Conservation (phyloP, 257 asterid genomes). For the Leonotis leonurus region DNA sequence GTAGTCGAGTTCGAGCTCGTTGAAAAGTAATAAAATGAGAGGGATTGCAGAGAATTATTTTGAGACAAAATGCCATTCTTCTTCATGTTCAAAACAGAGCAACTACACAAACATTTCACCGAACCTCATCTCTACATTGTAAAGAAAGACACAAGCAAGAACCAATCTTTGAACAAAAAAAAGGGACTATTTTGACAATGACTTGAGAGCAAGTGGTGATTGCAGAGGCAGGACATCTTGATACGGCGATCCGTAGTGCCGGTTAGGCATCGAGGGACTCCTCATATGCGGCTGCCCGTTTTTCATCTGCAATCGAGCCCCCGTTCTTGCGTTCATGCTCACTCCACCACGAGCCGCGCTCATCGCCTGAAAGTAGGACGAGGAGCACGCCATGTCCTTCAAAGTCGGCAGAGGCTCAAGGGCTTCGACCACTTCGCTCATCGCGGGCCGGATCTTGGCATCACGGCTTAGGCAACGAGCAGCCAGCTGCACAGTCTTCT, state of each 20-base stretch:
- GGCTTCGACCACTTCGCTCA: conserved; percentile 69
- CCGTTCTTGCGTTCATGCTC: conserved; percentile 22
- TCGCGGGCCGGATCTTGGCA: conserved; percentile 56
- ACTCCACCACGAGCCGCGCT: conserved; percentile 29
- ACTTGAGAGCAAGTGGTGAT: conserved; percentile 37
- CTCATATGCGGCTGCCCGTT: conserved; percentile 37
- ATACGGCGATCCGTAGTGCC: conserved; percentile 37
- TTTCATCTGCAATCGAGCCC: conserved; percentile 25
- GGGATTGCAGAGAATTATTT: background rate
- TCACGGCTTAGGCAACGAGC: conserved; percentile 67
- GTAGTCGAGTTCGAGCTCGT: too few species aligned
- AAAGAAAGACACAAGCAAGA: background rate
- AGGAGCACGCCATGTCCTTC: conserved; percentile 53
- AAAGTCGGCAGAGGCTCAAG: conserved; percentile 49
- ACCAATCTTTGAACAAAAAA: conserved; percentile 1
- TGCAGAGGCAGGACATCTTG: conserved; percentile 26
- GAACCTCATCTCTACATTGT: conserved; percentile 9
- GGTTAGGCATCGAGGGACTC: conserved; percentile 39
- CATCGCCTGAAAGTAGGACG: conserved; percentile 61
- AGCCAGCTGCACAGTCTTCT: conserved; percentile 51
- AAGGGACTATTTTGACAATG: background rate
- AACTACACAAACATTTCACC: background rate
- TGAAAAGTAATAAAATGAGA: too few species aligned
- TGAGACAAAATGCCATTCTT: background rate
- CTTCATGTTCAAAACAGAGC: conserved; percentile 10